Evolutionary conservation across 108 stramenopile species (phyloP).

Genomic region (Pseudonitzschia multiseries): DNA sequence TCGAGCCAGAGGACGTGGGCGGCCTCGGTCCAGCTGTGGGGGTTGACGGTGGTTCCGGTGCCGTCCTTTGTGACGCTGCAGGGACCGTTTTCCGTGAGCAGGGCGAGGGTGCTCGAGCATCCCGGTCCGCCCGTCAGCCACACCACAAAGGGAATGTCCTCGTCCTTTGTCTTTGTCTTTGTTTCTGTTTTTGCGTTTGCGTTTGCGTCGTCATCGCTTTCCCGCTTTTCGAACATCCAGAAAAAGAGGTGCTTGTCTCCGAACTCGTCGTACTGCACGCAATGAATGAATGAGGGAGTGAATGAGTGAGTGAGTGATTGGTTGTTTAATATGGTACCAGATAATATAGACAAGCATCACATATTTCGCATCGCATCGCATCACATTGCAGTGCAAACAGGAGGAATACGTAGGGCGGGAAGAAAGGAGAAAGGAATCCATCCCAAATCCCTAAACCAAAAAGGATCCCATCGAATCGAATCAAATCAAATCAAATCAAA

Average conservation of each 20-base stretch:
- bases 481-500: not conserved
- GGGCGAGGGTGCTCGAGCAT: slow-evolving; percentile 85
- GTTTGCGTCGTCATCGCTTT: slow-evolving; percentile 17
- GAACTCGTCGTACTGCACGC: slow-evolving; percentile 43
- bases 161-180: slow-evolving; percentile 7
- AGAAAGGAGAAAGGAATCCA: too few relatives aligned
- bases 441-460: too few relatives aligned
- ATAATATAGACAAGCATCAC: too few relatives aligned
- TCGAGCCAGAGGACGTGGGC: slow-evolving; percentile 98
- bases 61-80: slow-evolving; percentile 91
- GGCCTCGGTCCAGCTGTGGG: slow-evolving; percentile 91
- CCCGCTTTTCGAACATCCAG: slow-evolving; percentile 95
- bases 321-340: too few relatives aligned
- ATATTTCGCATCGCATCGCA: too few relatives aligned
- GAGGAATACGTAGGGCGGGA: too few relatives aligned
- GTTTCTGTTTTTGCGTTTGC: not conserved
- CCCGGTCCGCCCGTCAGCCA: slow-evolving; percentile 94
- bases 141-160: slow-evolving; percentile 77
- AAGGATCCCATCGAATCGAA: not conserved
- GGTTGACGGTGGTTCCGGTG: slow-evolving; percentile 79
- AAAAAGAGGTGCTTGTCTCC: slow-evolving; percentile 91
- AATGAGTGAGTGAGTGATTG: too few relatives aligned
- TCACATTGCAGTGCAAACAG: too few relatives aligned
- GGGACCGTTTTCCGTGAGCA: slow-evolving; percentile 96
- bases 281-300: too few relatives aligned